Percentiles rank a stretch among this genome's conserved stretches.
These are phyloP conservation scores for Leccinum fibrillosum DNA, from an alignment of 768 basidiomycete genomes.

Conservation along the genomic window DNA sequence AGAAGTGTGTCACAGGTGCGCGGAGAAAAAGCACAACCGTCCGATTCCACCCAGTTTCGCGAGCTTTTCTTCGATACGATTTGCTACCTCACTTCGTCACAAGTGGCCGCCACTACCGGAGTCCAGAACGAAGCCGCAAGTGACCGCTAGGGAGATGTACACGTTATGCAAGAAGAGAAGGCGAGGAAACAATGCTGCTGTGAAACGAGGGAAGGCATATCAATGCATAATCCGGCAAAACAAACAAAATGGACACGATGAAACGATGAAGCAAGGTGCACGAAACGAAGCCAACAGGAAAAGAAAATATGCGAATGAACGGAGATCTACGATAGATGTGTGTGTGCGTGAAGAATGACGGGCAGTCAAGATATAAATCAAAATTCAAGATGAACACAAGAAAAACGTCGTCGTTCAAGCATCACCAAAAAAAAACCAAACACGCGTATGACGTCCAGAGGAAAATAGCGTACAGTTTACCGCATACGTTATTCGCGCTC, in stretches of 20 bases:
- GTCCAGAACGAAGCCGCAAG: no score
- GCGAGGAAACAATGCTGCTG: background rate
- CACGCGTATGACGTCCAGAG: background rate
- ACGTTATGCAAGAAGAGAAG: background rate
- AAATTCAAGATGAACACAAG: constrained; percentile 5
- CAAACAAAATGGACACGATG: background rate
- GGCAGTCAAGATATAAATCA: constrained; percentile 6
- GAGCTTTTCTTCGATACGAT: no score
- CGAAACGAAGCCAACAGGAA: background rate
- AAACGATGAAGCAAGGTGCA: background rate
- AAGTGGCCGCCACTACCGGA: no score
- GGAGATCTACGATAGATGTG: constrained; percentile 19
- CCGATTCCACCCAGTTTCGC: no score
- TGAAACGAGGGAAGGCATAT: background rate
- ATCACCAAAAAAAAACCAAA: background rate
- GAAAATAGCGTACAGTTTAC: background rate
- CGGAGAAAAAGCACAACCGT: no score
- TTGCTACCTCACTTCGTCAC: no score
- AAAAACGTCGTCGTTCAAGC: constrained; percentile 6
- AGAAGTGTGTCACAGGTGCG: no score
- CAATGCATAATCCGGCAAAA: background rate
- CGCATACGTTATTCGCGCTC: constrained; percentile 32
- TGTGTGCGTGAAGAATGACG: constrained; percentile 7
- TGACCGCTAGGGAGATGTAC: background rate
- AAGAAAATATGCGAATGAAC: background rate